Evolutionary conservation across 2,329 filamentous ascomycete genomes (phyloP).

Genomic region (Phialophora macrospora): DNA sequence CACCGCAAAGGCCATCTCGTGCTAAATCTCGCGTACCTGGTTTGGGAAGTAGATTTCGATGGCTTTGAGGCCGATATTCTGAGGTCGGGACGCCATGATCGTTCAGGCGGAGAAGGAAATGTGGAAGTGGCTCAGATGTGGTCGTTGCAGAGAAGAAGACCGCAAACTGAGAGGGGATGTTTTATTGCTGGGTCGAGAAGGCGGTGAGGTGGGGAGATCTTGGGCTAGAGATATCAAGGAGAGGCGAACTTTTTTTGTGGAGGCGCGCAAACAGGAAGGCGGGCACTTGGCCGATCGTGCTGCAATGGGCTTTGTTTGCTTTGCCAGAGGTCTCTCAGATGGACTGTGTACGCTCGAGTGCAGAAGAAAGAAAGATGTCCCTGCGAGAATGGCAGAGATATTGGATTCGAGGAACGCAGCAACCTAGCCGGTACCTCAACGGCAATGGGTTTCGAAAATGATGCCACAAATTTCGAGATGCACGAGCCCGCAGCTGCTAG

Average conservation of each 20-base stretch:
- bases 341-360: background rate
- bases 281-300: background rate
- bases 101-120: background rate
- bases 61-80: slow-evolving; percentile 92
- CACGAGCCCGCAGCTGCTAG: background rate
- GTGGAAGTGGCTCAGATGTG: background rate
- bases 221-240: slow-evolving; percentile 6
- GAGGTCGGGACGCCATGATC: slow-evolving; percentile 73
- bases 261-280: slow-evolving; percentile 7
- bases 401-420: background rate
- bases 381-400: background rate
- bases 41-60: slow-evolving; percentile 87
- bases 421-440: background rate
- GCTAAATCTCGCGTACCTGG: slow-evolving; percentile 65
- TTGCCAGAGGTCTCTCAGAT: background rate
- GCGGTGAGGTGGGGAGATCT: slow-evolving; percentile 17
- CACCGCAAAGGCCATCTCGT: background rate
- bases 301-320: background rate
- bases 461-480: slow-evolving; percentile 19
- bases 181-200: slow-evolving; percentile 12
- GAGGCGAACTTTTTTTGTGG: slow-evolving; percentile 9
- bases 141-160: background rate
- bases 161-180: background rate
- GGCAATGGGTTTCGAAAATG: slow-evolving; percentile 5
- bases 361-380: background rate